Evolutionary conservation across 495 filamentous ascomycete genomes (phyloP).

Genomic region (Daldinia bambusicola): DNA sequence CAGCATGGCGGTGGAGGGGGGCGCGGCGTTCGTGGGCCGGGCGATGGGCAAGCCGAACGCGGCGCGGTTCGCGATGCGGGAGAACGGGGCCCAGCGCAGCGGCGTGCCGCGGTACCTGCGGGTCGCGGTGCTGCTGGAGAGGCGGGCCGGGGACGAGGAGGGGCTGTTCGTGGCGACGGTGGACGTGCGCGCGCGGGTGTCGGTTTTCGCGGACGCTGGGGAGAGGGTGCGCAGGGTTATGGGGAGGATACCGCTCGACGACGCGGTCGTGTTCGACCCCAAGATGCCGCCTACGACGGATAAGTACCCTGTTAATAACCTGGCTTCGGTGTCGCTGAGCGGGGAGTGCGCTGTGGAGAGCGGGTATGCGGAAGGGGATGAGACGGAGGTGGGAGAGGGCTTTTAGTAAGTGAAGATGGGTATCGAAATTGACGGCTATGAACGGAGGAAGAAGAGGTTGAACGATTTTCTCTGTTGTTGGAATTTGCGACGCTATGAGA

Average conservation of each 20-base stretch:
- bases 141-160: constrained; percentile 11
- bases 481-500: too few species aligned
- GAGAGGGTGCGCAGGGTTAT: constrained; percentile 16
- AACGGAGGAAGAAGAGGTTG: too few species aligned
- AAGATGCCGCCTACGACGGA: constrained; percentile 22
- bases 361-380: not conserved
- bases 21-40: constrained; percentile 8
- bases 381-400: not conserved
- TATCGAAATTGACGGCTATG: too few species aligned
- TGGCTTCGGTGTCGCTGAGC: constrained; percentile 6
- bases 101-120: constrained; percentile 31
- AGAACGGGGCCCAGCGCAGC: constrained; percentile 31
- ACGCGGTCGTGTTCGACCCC: constrained; percentile 38
- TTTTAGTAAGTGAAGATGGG: too few species aligned
- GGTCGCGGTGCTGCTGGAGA: constrained; percentile 36
- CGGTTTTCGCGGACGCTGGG: constrained; percentile 6
- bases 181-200: constrained; percentile 15
- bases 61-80: constrained; percentile 34
- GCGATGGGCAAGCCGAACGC: constrained; percentile 24
- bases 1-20: constrained; percentile 21
- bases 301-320: constrained; percentile 15
- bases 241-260: constrained; percentile 27
- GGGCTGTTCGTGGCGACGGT: constrained; percentile 21
- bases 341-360: constrained; percentile 17
- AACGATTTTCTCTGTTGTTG: too few species aligned